Base-by-base conservation (phyloP, 2,329 filamentous ascomycete genomes). In the Aschersonia sp. region DNA sequence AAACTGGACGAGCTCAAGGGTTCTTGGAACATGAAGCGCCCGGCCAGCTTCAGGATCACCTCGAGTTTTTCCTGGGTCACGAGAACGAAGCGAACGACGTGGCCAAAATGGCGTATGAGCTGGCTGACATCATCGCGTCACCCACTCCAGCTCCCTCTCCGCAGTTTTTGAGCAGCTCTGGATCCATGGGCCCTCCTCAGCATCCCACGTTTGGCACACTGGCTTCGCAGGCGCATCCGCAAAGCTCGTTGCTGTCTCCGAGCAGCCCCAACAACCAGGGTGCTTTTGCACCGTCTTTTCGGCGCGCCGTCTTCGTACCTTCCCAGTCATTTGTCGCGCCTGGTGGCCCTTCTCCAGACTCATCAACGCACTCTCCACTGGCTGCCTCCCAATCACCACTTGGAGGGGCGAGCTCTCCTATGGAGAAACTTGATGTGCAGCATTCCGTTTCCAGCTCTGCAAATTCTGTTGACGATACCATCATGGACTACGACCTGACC, bases 21-120 rank as follows among this genome's bases (percentile, higher is more conserved):
- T 78, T 75, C 53, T 65, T 77, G 32, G 77, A 82, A 58, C 78
- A 78, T 48, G 78, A 82, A 58, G 78, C 72, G 50, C 73, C 74
- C 5, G 78, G 79, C 9, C 76, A 80, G 52, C 63, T 83, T 7
- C 76, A 82, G 56, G 80, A 82, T 55, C 70, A 80, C 5, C 69
- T 84, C 30, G 80, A 84, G 56, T 80, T 80, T 56, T 82, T 81
- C 56, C 78, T 74, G 4, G 72, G 75, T 40, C 69, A 74, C 35
- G 73, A 71, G 45, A 69, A 74, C 45, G 75, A 79, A 52, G 74
- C 77, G 0, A 69, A 75, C 51, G 71, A 69, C 53, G 70, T 83
- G 43, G 75, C 78, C 9, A 68, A 70, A 47, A 66, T 77, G 47
- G 79, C 78, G 4, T 80, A 78, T 55, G 74, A 77, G 31, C 63